Evolutionary conservation across 495 filamentous ascomycete genomes (phyloP), one percentile per base, ranked within the genome.

Genomic region (Cudoniella acicularis): DNA sequence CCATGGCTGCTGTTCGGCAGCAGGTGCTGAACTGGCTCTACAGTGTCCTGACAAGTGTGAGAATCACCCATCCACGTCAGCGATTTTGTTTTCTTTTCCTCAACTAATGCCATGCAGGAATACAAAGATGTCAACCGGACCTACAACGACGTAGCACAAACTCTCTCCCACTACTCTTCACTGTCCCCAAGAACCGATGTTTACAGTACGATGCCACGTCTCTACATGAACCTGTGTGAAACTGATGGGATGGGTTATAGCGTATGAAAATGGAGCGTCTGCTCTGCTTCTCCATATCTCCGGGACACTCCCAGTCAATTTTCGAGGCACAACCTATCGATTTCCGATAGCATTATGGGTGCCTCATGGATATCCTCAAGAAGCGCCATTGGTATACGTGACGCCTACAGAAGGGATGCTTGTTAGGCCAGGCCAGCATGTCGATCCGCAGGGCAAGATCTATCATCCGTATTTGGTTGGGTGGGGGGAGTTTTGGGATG

Each of bases 261-360:
- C 93, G 42, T 93, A 91, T 73, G 91, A 96, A 65, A 90, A 87
- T 74, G 94, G 94, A 63, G 79, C 80, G 60, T 91, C 91, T 16
- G 89, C 92, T 46, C 86, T 98, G 43, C 87, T 98, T 60, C 78
- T 98, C 53, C 89, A 90, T 59, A 80, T 98, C 22, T 82, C 83
- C 56, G 94, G 94, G 59, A 96, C 91, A 13, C 73, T 98, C 22
- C 93, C 94, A 45, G 91, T 94, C 48, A 69, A 75, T 53, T 98
- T 96, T 74, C 89, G 94, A 64, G 92, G 92, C 66, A 83, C 86
- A 16, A 89, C 86, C 11, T 98, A 98, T 72, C 85, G 89, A 54
- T 96, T 98, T 59, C 94, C 94, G 10, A 79, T 98, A 53, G 84
- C 90, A 60, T 63, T 98, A 82, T 98, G 95, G 95, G 81, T 98